Conservation (phyloP, 140 eudicot species). For the Cichorium intybus region DNA sequence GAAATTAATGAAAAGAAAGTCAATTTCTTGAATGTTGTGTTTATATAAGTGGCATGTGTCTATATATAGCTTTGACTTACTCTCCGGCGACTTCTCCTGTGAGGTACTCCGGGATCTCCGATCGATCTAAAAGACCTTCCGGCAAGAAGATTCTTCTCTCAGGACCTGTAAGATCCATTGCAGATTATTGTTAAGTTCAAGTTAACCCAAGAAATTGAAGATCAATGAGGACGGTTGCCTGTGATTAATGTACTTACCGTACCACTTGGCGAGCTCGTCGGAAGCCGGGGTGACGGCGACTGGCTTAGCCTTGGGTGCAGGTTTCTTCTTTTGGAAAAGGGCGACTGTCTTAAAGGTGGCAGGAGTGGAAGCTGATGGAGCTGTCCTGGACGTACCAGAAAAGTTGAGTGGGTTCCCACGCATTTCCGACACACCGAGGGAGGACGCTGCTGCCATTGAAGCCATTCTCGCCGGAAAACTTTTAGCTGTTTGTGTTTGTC, state of each 20-base stretch:
- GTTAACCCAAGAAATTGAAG: not conserved
- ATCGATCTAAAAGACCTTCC: constrained; percentile 87
- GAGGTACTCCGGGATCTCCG: constrained; percentile 96
- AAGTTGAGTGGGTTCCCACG: constrained; percentile 54
- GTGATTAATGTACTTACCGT: constrained; percentile 70
- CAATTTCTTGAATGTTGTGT: not conserved
- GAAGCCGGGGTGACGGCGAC: constrained; percentile 51
- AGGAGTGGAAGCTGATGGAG: constrained; percentile 39
- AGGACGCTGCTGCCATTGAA: constrained; percentile 64
- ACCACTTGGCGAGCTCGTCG: constrained; percentile 99
- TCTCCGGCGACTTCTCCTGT: constrained; percentile 98
- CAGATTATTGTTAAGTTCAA: not conserved
- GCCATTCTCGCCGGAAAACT: constrained; percentile 46
- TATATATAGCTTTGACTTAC: constrained; percentile 40
- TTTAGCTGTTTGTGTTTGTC: not conserved
- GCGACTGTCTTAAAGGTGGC: constrained; percentile 69
- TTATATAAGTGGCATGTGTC: not conserved
- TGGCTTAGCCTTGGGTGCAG: constrained; percentile 67
- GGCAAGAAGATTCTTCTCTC: constrained; percentile 97
- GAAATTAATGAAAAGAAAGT: not conserved
- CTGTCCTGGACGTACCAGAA: constrained; percentile 43
- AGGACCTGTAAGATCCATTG: constrained; percentile 50
- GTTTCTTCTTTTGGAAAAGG: constrained; percentile 76
- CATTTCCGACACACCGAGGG: constrained; percentile 70
- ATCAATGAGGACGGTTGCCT: not conserved